Percentiles rank a stretch among this genome's conserved stretches.
phyloP scores from a whole-genome alignment of 768 basidiomycete genomes.

The Tricholoma matsutake region DNA sequence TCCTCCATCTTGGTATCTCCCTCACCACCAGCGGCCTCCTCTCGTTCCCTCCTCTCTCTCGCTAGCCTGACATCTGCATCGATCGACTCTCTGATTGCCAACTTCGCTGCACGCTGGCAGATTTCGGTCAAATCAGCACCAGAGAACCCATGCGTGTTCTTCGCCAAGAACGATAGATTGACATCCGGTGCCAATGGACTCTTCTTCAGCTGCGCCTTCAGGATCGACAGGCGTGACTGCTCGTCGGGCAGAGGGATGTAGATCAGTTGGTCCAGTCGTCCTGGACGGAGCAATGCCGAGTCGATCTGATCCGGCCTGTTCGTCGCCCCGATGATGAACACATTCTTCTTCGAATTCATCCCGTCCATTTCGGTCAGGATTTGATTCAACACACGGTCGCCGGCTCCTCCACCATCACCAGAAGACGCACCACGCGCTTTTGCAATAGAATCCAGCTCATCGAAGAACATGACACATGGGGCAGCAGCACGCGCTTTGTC shows the following conservation, averaged over 20 bases:
- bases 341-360: constrained; percentile 98
- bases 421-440: constrained; percentile 91
- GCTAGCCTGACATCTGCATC: constrained; percentile 82
- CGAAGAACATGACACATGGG: constrained; percentile 99
- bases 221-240: constrained; percentile 84
- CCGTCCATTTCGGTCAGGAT: constrained; percentile 99
- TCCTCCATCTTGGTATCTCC: constrained; percentile 73
- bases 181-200: constrained; percentile 84
- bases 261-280: constrained; percentile 98
- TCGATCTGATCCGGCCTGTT: constrained; percentile 97
- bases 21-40: constrained; percentile 56
- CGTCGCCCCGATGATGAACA: constrained; percentile 97
- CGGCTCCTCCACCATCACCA: constrained; percentile 90
- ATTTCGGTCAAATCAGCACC: constrained; percentile 99
- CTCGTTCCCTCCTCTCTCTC: constrained; percentile 78
- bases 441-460: constrained; percentile 98
- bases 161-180: constrained; percentile 82
- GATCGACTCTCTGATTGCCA: constrained; percentile 94
- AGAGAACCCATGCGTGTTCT: constrained; percentile 95
- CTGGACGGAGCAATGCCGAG: constrained; percentile 88
- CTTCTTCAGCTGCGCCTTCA: constrained; percentile 88
- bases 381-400: constrained; percentile 97
- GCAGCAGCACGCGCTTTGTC: constrained; percentile 99
- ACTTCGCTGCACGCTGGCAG: constrained; percentile 95
- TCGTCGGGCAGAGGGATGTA: constrained; percentile 99